These are phyloP conservation scores for Carex sylvatica DNA, from an alignment of 202 grass and related monocot genomes.

Conservation along the genomic window DNA sequence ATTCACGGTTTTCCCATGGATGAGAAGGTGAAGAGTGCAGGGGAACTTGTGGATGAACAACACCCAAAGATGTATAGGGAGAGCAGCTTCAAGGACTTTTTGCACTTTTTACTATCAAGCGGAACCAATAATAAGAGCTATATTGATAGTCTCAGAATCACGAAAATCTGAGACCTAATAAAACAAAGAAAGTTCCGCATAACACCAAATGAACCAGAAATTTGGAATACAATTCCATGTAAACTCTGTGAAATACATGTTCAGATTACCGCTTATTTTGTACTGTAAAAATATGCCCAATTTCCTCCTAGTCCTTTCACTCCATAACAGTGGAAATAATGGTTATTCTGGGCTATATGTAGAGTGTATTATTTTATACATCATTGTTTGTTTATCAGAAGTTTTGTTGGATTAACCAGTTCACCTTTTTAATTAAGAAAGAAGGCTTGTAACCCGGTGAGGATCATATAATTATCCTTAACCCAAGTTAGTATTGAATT, in stretches of 20 bases:
- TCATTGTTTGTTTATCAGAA: not conserved
- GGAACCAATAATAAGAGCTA: slow-evolving; percentile 39
- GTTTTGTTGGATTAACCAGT: not conserved
- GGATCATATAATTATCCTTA: not conserved
- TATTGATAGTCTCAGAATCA: slow-evolving; percentile 52
- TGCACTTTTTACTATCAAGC: slow-evolving; percentile 46
- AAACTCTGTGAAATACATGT: not conserved
- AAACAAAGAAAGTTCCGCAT: not conserved
- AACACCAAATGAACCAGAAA: not conserved
- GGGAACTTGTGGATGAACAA: slow-evolving; percentile 44
- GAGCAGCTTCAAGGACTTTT: slow-evolving; percentile 79
- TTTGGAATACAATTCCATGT: not conserved
- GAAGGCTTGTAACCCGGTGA: not conserved
- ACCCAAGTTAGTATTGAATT: not conserved
- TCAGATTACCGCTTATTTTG: not conserved
- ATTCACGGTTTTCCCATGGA: slow-evolving; percentile 56
- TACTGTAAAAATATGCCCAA: not conserved
- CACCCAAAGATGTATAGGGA: slow-evolving; percentile 57
- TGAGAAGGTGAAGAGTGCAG: slow-evolving; percentile 48
- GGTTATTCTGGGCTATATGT: not conserved
- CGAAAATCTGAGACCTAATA: not conserved
- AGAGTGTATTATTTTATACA: not conserved
- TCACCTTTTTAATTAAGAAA: not conserved
- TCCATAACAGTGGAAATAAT: not conserved
- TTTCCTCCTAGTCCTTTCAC: not conserved